Base-by-base conservation (phyloP, 148 eudicot genomes). In the Amaranthus hypochondriacus region DNA sequence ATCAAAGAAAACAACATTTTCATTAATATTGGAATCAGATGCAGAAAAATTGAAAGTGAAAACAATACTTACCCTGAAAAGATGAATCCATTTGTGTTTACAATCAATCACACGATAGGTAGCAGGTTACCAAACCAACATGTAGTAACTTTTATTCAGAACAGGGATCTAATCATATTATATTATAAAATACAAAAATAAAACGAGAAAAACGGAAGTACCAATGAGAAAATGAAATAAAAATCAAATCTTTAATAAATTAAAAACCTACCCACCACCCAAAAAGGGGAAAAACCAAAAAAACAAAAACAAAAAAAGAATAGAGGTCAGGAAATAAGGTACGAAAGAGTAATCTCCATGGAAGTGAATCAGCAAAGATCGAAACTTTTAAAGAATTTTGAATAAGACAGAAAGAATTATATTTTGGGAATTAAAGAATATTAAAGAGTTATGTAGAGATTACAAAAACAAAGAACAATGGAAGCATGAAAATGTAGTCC, bases 61-160 rank as follows among this genome's bases (percentile, higher is more conserved):
- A 6, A 12, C 46, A 28, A 28, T 28, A 70, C 46, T 76, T 84
- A 89, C 93, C 93, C 81, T 89, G 83, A 56, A 84, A 82, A 79
- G 84, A 74, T 61, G 85, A 82, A 82, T 81, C 84, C 93, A 89
- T 89, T 70, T 71, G 58, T 67, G 55, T 49, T 28, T 28, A 66
- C 56, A 58, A 67, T 13, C 66, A 66, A 66, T n/a, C 69, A 66
- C 69, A 70, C 68, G 43, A 63, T 67, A 49, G 70, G 48, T 28
- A 69, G 60, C 67, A 64, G 50, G 60, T 76, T 79, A 69, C 78
- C 67, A 77, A 72, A 53, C 69, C 73, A 80, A 59, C 80, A 85
- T 71, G 71, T 48, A 80, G 54, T 15, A 50, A 57, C 52, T 7
- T 60, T 75, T 84, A 74, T 61, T 46, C 46, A 9, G 72, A 18